Evolutionary conservation across 805 yeast species (phyloP).

Genomic region (Phaffomyces thermotolerans): DNA sequence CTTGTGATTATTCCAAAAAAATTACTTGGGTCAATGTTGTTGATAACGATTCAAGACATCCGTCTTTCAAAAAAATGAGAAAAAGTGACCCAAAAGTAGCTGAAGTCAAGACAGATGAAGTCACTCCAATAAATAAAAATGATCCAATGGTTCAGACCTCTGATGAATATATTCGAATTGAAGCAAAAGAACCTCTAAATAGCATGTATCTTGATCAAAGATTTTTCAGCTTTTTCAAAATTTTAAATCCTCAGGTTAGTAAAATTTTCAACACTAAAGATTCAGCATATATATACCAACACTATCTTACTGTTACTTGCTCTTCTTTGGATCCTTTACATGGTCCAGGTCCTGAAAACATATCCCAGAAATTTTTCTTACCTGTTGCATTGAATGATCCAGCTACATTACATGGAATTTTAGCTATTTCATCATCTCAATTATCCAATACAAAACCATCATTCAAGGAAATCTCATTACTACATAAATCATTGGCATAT

Average conservation of each 20-base stretch:
- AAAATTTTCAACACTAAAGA: constrained; percentile 5
- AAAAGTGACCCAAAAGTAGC: not conserved
- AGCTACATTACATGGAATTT: constrained; percentile 11
- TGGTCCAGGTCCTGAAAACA: constrained; percentile 12
- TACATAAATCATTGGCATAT: constrained; percentile 10
- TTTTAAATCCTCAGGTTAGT: not conserved
- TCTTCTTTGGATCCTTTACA: constrained; percentile 10
- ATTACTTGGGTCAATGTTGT: constrained; percentile 8
- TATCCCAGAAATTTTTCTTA: constrained; percentile 11
- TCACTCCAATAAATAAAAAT: not conserved
- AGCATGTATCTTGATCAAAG: not conserved
- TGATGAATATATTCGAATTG: constrained; percentile 6
- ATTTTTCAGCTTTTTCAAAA: not conserved
- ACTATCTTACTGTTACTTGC: constrained; percentile 9
- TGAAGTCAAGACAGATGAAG: not conserved
- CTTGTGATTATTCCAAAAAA: constrained; percentile 9
- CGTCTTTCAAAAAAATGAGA: constrained; percentile 6
- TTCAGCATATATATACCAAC: constrained; percentile 3
- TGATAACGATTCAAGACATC: constrained; percentile 10
- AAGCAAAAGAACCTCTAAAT: not conserved
- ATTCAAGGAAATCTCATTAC: constrained; percentile 4
- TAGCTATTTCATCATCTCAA: constrained; percentile 11
- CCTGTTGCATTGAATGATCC: constrained; percentile 12
- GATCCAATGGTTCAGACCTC: constrained; percentile 4
- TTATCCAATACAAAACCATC: constrained; percentile 7